phyloP scores from a whole-genome alignment of 1,139 yeast species.

The Yamadazyma diddensiae region DNA sequence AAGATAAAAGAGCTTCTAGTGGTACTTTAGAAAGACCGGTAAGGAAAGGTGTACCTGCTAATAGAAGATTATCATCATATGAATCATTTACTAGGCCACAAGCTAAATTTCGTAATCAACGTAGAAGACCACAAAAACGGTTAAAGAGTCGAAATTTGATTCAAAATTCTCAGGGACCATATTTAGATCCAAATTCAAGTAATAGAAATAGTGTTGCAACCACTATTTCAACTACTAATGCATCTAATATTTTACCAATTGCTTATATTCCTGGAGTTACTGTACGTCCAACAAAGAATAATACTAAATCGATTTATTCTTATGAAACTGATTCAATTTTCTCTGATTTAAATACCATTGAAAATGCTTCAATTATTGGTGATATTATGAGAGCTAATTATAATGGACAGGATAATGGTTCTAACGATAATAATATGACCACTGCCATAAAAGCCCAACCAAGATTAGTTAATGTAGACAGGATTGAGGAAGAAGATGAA shows the following conservation, averaged over 20 bases:
- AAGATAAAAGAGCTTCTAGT: slow-evolving; percentile 1
- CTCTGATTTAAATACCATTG: slow-evolving; percentile 50
- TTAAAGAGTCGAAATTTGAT: slow-evolving; percentile 12
- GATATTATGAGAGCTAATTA: slow-evolving; percentile 35
- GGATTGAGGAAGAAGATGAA: slow-evolving; percentile 51
- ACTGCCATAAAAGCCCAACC: slow-evolving; percentile 76
- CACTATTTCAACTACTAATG: slow-evolving; percentile 64
- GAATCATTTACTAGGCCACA: slow-evolving; percentile 45
- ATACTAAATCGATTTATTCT: slow-evolving; percentile 47
- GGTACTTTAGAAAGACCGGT: slow-evolving; percentile 9
- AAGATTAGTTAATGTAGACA: slow-evolving; percentile 54
- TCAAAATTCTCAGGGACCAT: slow-evolving; percentile 14
- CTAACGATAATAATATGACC: slow-evolving; percentile 32
- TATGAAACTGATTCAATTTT: slow-evolving; percentile 50
- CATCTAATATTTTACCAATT: slow-evolving; percentile 87
- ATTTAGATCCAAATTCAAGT: slow-evolving; percentile 23
- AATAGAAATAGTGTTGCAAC: slow-evolving; percentile 52
- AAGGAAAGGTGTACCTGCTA: slow-evolving; percentile 11
- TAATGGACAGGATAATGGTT: slow-evolving; percentile 10
- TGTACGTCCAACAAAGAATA: slow-evolving; percentile 51
- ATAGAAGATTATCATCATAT: slow-evolving; percentile 39
- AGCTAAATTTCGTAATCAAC: slow-evolving; percentile 15
- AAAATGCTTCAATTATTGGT: slow-evolving; percentile 56
- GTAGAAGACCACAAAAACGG: slow-evolving; percentile 14
- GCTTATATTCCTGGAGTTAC: slow-evolving; percentile 95